Evolutionary conservation across 2,329 filamentous ascomycete genomes (phyloP), one percentile per base, ranked within the genome.

Genomic region (Aureobasidium lini): DNA sequence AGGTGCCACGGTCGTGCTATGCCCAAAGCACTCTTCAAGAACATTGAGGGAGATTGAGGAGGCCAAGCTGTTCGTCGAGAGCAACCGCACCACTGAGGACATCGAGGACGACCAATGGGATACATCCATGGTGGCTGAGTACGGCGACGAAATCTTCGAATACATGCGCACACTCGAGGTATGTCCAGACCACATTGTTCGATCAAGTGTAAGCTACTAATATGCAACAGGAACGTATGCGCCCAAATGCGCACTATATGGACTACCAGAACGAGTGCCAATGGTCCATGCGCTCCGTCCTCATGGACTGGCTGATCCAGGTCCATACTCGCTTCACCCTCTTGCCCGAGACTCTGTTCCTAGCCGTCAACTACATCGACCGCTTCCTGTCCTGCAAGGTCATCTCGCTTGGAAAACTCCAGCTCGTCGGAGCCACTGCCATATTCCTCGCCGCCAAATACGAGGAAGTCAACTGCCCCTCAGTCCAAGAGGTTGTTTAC

Each of bases 221-320:
- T 8, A 31, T 44, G 32, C 11, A 32, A 18, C 60, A 70, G 90
- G 89, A 83, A 80, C 71, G 85, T 66, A 88, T 96, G 84, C 80
- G 92, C 42, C 94, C 94, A 1, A 92, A 94, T 68, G 81, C 90
- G 3, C 84, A 94, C 71, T 99, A 99, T 79, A 99, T 99, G 93
- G 90, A 96, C 63, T 86, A 88, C 65, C 94, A 99, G 73, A 86
- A 88, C n/a, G 93, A 97, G 73, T 95, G 99, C 60, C 90, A 96
- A 71, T 99, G 94, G 94, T 96, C 92, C 2, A 99, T 97, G 94
- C 90, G 94, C 48, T 88, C 91, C 6, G 90, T 97, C 23, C 81
- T 99, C 58, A 95, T 99, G 86, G 94, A 97, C 73, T 99, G 94
- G 94, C 81, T 99, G 44, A 88, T 97, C 48, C 92, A 99, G 73